Base-by-base conservation (phyloP, 257 asterid species). In the Gardenia jasminoides region DNA sequence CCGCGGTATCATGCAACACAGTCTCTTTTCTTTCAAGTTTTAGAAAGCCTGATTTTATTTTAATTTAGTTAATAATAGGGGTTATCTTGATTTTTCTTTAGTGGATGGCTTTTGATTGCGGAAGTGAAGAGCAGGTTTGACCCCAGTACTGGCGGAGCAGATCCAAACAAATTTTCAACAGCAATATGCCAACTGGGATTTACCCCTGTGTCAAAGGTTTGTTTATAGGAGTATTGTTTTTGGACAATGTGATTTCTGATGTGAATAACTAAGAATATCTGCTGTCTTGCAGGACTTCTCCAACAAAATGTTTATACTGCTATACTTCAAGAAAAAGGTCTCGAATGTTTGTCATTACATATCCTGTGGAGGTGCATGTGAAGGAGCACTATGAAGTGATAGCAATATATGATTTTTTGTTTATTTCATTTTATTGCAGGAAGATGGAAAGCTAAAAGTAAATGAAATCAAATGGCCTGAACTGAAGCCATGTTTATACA, bases 21-120 rank as follows among this genome's bases (percentile, higher is more conserved):
- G 19, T 78, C 75, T 48, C 10, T 69, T 43, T 10, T 36, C 66
- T 70, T 80, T 64, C 47, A 79, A 64, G 28, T 72, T 80, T 68
- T 36, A 50, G 17, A 46, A 28, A 61, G 10, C 33, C 36, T 72
- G 33, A 26, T 72, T 46, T 26, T 48, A 7, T 26, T 43, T 61
- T 11, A 3, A 10, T 10, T 50, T 67, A 75, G 56, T 67, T 77
- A 70, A 78, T 81, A 79, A 82, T 62, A 47, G 64, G 68, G 76
- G 22, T 74, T 52, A 39, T 20, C 72, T 20, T 26, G 76, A 72
- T 64, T 75, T 3, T 26, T 80, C 26, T 79, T 80, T 91, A 93
- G 99, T 59, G 99, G 98, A 61, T 96, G 97, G 97, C 99, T 96
- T 80, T 86, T 96, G 83, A 93, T 96, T 78, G 99, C 98, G 33